Base-by-base conservation (phyloP, 2,329 filamentous ascomycete genomes). In the Claviceps humidiphila region DNA sequence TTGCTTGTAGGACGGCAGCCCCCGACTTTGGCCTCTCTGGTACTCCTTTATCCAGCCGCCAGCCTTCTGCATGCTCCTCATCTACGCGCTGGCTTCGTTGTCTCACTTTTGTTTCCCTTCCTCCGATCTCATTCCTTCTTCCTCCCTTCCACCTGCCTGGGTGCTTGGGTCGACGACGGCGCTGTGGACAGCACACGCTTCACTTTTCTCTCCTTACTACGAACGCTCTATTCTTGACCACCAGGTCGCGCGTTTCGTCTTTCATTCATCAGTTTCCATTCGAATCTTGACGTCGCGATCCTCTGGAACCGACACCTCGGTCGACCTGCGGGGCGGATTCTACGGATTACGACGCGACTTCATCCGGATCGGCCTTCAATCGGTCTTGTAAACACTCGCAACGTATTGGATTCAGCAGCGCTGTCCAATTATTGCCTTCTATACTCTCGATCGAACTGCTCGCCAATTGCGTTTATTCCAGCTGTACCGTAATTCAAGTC, bases 341-440 rank as follows among this genome's bases (percentile, higher is more conserved):
- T 48, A 46, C 49, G 45, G 52, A 47, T 52, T 46, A 51, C 46
- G 40, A 40, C 51, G 49, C 51, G 50, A 40, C 34, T 45, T 51
- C 38, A 49, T 45, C 24, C 47, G 38, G 47, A 54, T 51, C 59
- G 61, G 61, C 58, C 43, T 49, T 47, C 49, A 51, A 41, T 51
- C 55, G 48, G 44, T 50, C 53, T 52, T 51, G 52, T 58, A 47
- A 57, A 55, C 53, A 44, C 58, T 46, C 53, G 30, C 55, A 55
- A 55, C 39, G 30, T 51, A 58, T 59, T 67, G 73, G 73, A 75
- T 75, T 69, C 73, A 75, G 73, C 74, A 73, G 73, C 60, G 73
- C 73, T 76, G 73, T 75, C 72, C 72, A 65, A 56, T 58, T 4
- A 40, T n/a, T 40, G 53, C 57, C 57, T 8, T 26, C 20, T 47